Percentiles rank a stretch among this genome's conserved stretches.
These are phyloP conservation scores for Pythium brachiatum DNA, from an alignment of 352 stramenopile species.

Conservation along the genomic window DNA sequence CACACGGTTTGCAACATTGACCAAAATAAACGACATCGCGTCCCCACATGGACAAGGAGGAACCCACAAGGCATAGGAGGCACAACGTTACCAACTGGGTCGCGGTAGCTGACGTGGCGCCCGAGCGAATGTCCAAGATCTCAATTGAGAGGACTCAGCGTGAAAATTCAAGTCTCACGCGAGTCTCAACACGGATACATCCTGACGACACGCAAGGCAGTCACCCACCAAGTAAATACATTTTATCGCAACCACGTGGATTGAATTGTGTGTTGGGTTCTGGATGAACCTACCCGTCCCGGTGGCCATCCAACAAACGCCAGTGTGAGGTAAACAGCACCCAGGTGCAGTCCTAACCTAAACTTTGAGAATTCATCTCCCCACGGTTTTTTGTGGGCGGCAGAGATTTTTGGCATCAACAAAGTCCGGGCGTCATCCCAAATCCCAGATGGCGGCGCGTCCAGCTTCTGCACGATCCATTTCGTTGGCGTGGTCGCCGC, in stretches of 20 bases:
- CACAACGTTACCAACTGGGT: background rate
- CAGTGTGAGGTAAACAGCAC: too few relatives aligned
- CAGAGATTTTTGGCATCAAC: background rate
- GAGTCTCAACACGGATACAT: too few relatives aligned
- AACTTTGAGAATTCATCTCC: background rate
- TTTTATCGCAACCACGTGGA: too few relatives aligned
- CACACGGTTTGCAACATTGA: background rate
- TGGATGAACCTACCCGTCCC: too few relatives aligned
- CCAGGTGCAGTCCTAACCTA: too few relatives aligned
- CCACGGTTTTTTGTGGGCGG: background rate
- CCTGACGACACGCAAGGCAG: background rate
- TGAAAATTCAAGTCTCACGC: too few relatives aligned
- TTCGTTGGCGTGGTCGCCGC: constrained; percentile 23
- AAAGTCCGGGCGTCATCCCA: background rate
- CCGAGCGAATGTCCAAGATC: background rate
- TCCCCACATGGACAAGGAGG: background rate
- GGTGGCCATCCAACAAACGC: too few relatives aligned
- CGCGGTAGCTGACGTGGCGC: background rate
- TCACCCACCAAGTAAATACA: too few relatives aligned
- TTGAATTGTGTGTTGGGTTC: too few relatives aligned
- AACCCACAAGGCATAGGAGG: constrained; percentile 1
- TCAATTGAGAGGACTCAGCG: too few relatives aligned
- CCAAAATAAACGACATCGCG: background rate
- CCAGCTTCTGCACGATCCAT: constrained; percentile 21
- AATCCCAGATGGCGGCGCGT: background rate